phyloP scores from a whole-genome alignment of 768 basidiomycete genomes.

The Paxillus rubicundulus region DNA sequence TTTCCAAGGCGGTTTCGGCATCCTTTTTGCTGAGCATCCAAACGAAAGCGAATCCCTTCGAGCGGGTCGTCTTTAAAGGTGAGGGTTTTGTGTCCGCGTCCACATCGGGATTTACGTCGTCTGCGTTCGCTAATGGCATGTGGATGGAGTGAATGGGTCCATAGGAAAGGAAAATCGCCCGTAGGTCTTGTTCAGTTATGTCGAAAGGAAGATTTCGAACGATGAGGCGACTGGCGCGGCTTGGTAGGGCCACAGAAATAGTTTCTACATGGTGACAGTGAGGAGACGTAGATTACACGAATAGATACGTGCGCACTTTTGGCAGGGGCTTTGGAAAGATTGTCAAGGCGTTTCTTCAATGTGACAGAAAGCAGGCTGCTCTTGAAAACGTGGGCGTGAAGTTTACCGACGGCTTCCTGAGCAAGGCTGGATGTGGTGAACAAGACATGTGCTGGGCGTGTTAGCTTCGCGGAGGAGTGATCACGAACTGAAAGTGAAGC shows the following conservation, averaged over 20 bases:
- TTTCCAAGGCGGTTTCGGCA: slow-evolving; percentile 78
- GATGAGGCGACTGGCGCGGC: slow-evolving; percentile 78
- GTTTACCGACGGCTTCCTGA: slow-evolving; percentile 66
- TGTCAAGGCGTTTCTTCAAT: slow-evolving; percentile 82
- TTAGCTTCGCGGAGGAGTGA: not conserved
- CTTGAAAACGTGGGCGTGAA: slow-evolving; percentile 94
- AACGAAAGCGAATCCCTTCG: slow-evolving; percentile 90
- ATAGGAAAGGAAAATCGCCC: slow-evolving; percentile 80
- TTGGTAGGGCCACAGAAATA: slow-evolving; percentile 48
- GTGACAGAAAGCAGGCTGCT: slow-evolving; percentile 82
- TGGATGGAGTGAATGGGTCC: slow-evolving; percentile 86
- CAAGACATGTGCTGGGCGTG: slow-evolving; percentile 61
- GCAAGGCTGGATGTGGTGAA: slow-evolving; percentile 71
- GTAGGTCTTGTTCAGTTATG: slow-evolving; percentile 80
- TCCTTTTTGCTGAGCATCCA: slow-evolving; percentile 88
- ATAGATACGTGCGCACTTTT: slow-evolving; percentile 22
- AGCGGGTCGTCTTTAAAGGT: slow-evolving; percentile 30
- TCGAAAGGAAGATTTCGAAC: slow-evolving; percentile 87
- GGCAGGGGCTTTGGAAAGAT: slow-evolving; percentile 46
- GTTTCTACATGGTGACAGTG: slow-evolving; percentile 18
- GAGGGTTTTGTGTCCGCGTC: slow-evolving; percentile 18
- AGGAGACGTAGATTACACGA: not conserved
- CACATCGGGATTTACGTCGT: slow-evolving; percentile 27
- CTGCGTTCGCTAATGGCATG: slow-evolving; percentile 53
- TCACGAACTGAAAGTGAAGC: not conserved